Percentiles rank a stretch among this genome's conserved stretches.
Evolutionary conservation across 2,329 filamentous ascomycete species (phyloP).

Genomic region (Monilinia laxa): DNA sequence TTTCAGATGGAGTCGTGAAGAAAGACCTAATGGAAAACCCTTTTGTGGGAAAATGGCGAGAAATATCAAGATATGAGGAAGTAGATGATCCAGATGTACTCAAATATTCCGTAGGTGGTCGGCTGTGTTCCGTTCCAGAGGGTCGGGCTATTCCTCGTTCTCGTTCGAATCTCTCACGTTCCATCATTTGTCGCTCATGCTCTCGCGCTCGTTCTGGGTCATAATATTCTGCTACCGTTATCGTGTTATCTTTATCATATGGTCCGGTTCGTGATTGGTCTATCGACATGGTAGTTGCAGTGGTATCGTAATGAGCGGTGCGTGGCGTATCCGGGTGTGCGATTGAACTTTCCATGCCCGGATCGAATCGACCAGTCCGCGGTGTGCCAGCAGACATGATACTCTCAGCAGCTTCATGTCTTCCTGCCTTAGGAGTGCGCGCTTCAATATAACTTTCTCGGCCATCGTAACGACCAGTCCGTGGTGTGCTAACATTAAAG

Average conservation of each 20-base stretch:
- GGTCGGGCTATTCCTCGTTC: constrained; percentile 18
- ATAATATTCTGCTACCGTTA: constrained; percentile 26
- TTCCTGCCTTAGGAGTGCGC: constrained; percentile 13
- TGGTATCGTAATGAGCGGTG: constrained; percentile 36
- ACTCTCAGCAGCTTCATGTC: constrained; percentile 19
- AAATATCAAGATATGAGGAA: constrained; percentile 61
- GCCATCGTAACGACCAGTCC: constrained; percentile 8
- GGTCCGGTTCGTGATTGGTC: constrained; percentile 20
- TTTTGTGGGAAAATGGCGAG: constrained; percentile 51
- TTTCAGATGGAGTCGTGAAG: constrained; percentile 59
- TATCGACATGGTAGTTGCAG: constrained; percentile 26
- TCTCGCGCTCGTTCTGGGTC: constrained; percentile 27
- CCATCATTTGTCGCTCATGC: constrained; percentile 22
- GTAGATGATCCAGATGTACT: constrained; percentile 32
- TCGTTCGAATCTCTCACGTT: constrained; percentile 15
- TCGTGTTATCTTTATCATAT: constrained; percentile 27
- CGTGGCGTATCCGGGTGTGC: constrained; percentile 19
- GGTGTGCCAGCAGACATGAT: constrained; percentile 14
- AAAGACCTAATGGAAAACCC: constrained; percentile 59
- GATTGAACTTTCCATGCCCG: constrained; percentile 19
- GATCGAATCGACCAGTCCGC: constrained; percentile 19
- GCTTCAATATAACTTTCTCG: constrained; percentile 10
- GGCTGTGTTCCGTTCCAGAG: constrained; percentile 29
- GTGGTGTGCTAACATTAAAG: constrained; percentile 4
- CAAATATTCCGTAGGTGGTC: constrained; percentile 24